A percentile compares a stretch with the other conserved stretches of the same genome.
These are phyloP conservation scores for Chrysosporium keratinophilum DNA, from an alignment of 2,329 filamentous ascomycete species.

Conservation along the genomic window DNA sequence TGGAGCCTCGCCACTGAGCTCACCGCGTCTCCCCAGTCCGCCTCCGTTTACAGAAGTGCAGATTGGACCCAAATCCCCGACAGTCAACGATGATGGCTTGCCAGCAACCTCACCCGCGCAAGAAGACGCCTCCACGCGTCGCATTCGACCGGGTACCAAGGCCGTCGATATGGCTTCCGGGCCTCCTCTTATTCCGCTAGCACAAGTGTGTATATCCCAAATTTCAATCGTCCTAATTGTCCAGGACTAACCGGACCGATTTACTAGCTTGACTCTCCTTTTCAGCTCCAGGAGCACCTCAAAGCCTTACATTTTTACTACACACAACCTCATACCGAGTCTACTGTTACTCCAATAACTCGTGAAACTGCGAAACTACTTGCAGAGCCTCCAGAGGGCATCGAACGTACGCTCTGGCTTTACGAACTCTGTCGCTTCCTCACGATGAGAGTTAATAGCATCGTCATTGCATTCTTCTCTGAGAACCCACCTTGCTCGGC, in stretches of 20 bases:
- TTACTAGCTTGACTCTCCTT: slow-evolving; percentile 80
- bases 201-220: slow-evolving; percentile 51
- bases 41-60: slow-evolving; percentile 93
- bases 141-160: slow-evolving; percentile 86
- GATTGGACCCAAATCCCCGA: slow-evolving; percentile 67
- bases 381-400: slow-evolving; percentile 65
- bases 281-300: slow-evolving; percentile 93
- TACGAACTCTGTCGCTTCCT: slow-evolving; percentile 97
- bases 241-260: slow-evolving; percentile 10
- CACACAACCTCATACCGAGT: slow-evolving; percentile 51
- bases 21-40: slow-evolving; percentile 85
- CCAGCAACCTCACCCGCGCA: slow-evolving; percentile 49
- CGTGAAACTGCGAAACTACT: slow-evolving; percentile 65
- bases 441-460: slow-evolving; percentile 83
- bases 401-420: slow-evolving; percentile 84
- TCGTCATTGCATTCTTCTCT: slow-evolving; percentile 86
- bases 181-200: slow-evolving; percentile 73
- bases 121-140: slow-evolving; percentile 65
- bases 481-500: slow-evolving; percentile 82
- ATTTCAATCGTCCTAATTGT: background rate
- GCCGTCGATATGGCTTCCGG: slow-evolving; percentile 88
- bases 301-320: slow-evolving; percentile 80
- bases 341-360: slow-evolving; percentile 60
- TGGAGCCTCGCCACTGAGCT: slow-evolving; percentile 53
- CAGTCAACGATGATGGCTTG: slow-evolving; percentile 50